phyloP scores from a whole-genome alignment of 768 basidiomycete species.

The Kwoniella shandongensis region DNA sequence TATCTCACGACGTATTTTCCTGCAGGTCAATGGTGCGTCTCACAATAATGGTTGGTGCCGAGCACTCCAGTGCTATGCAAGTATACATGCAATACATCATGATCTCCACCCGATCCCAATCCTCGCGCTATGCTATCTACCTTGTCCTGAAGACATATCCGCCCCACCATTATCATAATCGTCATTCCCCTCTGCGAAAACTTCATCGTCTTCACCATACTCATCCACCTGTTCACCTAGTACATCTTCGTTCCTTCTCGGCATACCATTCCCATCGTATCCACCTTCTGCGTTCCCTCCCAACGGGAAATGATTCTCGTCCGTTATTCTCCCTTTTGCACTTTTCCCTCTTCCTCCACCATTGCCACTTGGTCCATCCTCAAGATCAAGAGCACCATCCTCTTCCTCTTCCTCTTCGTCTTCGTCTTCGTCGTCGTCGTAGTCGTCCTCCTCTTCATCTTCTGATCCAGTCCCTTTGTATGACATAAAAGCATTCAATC shows the following conservation, averaged over 20 bases:
- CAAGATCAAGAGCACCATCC: constrained; percentile 14
- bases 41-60: no score
- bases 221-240: constrained; percentile 39
- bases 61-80: no score
- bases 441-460: constrained; percentile 24
- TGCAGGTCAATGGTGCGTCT: no score
- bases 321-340: constrained; percentile 17
- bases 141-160: no score
- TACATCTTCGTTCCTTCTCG: constrained; percentile 3
- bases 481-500: constrained; percentile 43
- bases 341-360: constrained; percentile 23
- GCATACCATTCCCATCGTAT: constrained; percentile 17
- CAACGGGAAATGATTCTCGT: constrained; percentile 10
- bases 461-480: constrained; percentile 23
- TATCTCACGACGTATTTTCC: no score
- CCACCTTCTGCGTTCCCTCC: constrained; percentile 18
- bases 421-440: constrained; percentile 14
- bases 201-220: constrained; percentile 41
- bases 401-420: constrained; percentile 23
- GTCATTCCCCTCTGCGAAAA: constrained; percentile 40
- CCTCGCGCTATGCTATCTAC: no score
- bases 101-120: no score
- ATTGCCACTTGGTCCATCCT: constrained; percentile 1
- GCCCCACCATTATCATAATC: constrained; percentile 25
- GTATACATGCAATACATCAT: no score